Base-by-base conservation (phyloP, 2,329 filamentous ascomycete genomes). In the Mycogone perniciosa region DNA sequence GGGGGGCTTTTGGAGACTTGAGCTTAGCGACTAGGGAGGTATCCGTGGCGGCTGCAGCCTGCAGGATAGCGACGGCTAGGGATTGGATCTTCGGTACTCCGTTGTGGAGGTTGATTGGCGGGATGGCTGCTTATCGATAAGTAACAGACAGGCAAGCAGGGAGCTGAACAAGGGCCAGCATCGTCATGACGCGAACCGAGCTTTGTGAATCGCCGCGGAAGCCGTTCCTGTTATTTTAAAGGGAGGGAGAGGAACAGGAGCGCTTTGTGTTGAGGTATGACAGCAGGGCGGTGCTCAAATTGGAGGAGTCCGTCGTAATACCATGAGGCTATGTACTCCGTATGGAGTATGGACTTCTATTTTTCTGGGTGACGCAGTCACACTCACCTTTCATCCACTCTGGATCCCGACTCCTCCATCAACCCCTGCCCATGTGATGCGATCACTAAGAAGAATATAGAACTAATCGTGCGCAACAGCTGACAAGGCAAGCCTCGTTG, bases 111-210 rank as follows among this genome's bases (percentile, higher is more conserved):
- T 8, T 11, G 43, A n/a, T 31, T 20, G n/a, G 40, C 8, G 40
- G 34, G 42, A 38, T 39, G 31, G 40, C 42, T 31, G 13, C 35
- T 46, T 51, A 51, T 51, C 49, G 49, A 51, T 51, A 51, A 43
- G 34, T 26, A 6, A 38, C 35, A 38, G 10, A 10, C 11, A 38
- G 35, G 20, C 35, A 38, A 20, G 35, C 35, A 38, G n/a, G 20
- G 20, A 20, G 20, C 20, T 20, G 20, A 20, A 20, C 20, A 20
- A 20, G 20, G 20, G 20, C 20, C 20, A 20, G 20, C 20, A 20
- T 20, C 20, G 20, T 20, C 11, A 38, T 38, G 35, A 38, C 35
- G 35, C 35, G 35, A 38, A 20, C 20, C 20, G 20, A 20, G 20
- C 20, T 20, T 20, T 20, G 35, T 38, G 35, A 38, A 11, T 38